phyloP scores from a whole-genome alignment of 805 yeast genomes.

The Tetrapisispora taiwanensis region DNA sequence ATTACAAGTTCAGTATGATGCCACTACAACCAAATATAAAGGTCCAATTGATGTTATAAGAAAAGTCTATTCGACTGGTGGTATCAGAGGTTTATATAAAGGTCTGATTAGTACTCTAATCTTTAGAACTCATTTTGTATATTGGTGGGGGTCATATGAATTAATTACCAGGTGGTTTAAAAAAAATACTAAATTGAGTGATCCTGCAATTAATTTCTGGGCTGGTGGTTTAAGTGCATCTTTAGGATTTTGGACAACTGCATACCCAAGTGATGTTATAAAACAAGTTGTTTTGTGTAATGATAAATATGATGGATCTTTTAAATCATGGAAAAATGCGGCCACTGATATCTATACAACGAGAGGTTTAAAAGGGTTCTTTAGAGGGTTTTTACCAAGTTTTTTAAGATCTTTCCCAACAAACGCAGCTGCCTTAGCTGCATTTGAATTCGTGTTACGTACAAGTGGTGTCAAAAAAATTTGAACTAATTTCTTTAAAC shows the following conservation, averaged over 20 bases:
- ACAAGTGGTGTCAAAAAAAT: constrained; percentile 42
- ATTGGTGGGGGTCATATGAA: constrained; percentile 83
- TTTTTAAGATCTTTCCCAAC: constrained; percentile 96
- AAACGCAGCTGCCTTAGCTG: constrained; percentile 92
- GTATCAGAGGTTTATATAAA: constrained; percentile 64
- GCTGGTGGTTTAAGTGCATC: constrained; percentile 67
- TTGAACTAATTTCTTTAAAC: background rate
- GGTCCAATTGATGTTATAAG: constrained; percentile 75
- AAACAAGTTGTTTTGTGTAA: constrained; percentile 59
- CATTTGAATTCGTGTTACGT: constrained; percentile 57
- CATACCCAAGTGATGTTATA: constrained; percentile 84
- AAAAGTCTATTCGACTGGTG: constrained; percentile 49
- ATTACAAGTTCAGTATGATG: constrained; percentile 82
- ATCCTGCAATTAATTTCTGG: constrained; percentile 35
- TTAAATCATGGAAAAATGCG: constrained; percentile 47
- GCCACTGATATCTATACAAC: constrained; percentile 41
- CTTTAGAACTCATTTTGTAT: constrained; percentile 32
- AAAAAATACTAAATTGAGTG: constrained; percentile 52
- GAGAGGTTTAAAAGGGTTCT: constrained; percentile 66
- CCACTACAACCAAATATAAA: constrained; percentile 49
- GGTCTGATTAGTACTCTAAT: constrained; percentile 81
- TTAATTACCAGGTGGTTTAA: constrained; percentile 60
- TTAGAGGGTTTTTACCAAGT: constrained; percentile 87
- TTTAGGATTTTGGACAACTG: constrained; percentile 82
- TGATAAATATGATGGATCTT: constrained; percentile 56